Evolutionary conservation across 2,329 filamentous ascomycete species (phyloP), one percentile per base, ranked within the genome.

Genomic region (Colletotrichum magnum): DNA sequence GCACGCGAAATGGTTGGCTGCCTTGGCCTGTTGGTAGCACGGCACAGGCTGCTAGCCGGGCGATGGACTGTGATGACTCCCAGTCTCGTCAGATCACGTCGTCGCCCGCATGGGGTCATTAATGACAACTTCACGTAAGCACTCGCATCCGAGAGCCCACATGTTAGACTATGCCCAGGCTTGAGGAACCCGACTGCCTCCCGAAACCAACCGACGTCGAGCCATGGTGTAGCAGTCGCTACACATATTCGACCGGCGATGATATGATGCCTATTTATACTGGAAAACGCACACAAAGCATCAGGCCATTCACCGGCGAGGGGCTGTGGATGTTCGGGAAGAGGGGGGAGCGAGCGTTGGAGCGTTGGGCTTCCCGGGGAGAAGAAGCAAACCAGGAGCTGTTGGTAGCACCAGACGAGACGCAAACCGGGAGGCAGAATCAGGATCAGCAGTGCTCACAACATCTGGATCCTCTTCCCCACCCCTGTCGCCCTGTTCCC

Each of bases 401-500:
- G 51, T 54, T 62, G 53, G 69, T 71, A 59, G 59, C 69, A 71
- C 67, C 63, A 52, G 52, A 43, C 39, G 18, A 45, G 52, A 41
- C 28, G 61, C 32, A 36, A 36, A 58, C 43, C 39, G 61, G 58
- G 26, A 47, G 50, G n/a, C 39, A 67, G 67, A 70, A 67, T 9
- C 47, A 64, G 54, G 67, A 67, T 71, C 62, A 70, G 67, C 69
- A 58, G 54, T 26, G 52, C 53, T 70, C 67, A 71, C 62, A 18
- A 67, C 58, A 50, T 51, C 58, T 57, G 64, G 68, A 54, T 36
- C 54, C 43, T 61, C 36, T 51, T 28, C 63, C 48, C 51, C 50
- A 67, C 62, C 67, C 69, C 54, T 63, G 61, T 57, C 58, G 45
- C 28, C 58, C 58, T 67, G 50, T 70, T 66, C 67, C 67, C 67